Conservation (phyloP, 768 basidiomycete species). For the Glaciozyma martinii region DNA sequence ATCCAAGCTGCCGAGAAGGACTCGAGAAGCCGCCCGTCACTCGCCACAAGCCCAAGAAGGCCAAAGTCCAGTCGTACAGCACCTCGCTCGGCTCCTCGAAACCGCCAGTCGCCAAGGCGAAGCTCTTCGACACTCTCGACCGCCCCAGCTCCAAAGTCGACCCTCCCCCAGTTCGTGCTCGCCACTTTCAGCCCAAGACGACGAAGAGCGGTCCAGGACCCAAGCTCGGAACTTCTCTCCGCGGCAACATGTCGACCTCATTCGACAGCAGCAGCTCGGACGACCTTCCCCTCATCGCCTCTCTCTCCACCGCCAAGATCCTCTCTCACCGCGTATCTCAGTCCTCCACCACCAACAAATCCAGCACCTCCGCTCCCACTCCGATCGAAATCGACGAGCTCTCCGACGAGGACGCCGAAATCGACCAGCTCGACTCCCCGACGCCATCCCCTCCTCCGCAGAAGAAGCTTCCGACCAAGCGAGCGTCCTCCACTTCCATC, state of each 20-base stretch:
- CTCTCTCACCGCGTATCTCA: background rate
- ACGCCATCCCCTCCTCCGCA: background rate
- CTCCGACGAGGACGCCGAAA: background rate
- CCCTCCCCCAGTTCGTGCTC: too few species aligned
- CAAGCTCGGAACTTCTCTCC: too few species aligned
- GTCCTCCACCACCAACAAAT: background rate
- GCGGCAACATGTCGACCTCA: too few species aligned
- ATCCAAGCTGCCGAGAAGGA: constrained; percentile 21
- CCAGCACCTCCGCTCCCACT: background rate
- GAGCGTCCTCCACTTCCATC: background rate
- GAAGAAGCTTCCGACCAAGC: background rate
- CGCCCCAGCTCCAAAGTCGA: too few species aligned
- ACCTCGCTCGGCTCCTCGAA: background rate
- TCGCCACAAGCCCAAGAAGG: background rate
- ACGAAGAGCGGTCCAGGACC: too few species aligned
- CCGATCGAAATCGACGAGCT: background rate
- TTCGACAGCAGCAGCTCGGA: too few species aligned
- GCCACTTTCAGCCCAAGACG: too few species aligned
- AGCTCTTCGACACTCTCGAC: background rate
- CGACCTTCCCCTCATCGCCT: background rate
- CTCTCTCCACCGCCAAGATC: background rate
- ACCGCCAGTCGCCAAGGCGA: background rate
- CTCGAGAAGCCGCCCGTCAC: constrained; percentile 19
- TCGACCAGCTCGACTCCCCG: background rate
- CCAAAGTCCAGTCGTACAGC: background rate